A percentile compares a stretch with the other conserved stretches of the same genome.
These are phyloP conservation scores for Hypocrella siamensis DNA, from an alignment of 2,329 filamentous ascomycete species.

Conservation along the genomic window DNA sequence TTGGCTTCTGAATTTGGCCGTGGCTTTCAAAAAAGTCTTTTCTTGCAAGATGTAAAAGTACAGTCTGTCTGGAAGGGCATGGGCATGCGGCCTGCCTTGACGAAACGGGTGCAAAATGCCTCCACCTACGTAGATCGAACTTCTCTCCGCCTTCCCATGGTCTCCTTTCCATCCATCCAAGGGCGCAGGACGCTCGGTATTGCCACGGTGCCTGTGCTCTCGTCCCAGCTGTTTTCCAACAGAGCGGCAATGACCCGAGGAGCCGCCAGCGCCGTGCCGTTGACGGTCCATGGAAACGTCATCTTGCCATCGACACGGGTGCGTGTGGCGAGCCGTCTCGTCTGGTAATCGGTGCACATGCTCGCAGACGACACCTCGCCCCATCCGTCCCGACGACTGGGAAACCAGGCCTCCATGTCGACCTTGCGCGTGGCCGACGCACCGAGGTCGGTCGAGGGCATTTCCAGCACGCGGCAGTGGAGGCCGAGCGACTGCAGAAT, in stretches of 20 bases:
- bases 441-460: slow-evolving; percentile 79
- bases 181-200: slow-evolving; percentile 67
- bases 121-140: too few relatives aligned
- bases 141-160: slow-evolving; percentile 32
- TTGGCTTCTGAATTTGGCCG: too few relatives aligned
- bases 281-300: slow-evolving; percentile 75
- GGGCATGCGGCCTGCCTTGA: too few relatives aligned
- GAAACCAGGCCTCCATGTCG: slow-evolving; percentile 92
- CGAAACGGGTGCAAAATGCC: too few relatives aligned
- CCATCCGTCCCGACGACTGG: slow-evolving; percentile 57
- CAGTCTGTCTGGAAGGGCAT: too few relatives aligned
- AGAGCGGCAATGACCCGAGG: slow-evolving; percentile 80
- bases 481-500: slow-evolving; percentile 65
- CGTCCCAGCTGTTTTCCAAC: slow-evolving; percentile 81
- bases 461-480: slow-evolving; percentile 78
- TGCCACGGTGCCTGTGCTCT: slow-evolving; percentile 45
- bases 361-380: slow-evolving; percentile 86
- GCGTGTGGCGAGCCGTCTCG: slow-evolving; percentile 62
- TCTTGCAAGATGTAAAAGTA: too few relatives aligned
- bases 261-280: slow-evolving; percentile 85
- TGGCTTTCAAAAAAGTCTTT: too few relatives aligned
- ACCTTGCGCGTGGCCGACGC: slow-evolving; percentile 75
- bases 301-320: slow-evolving; percentile 41
- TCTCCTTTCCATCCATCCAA: slow-evolving; percentile 68
- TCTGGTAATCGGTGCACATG: slow-evolving; percentile 92